These are phyloP conservation scores for Epichloe gansuensis DNA, from an alignment of 2,329 filamentous ascomycete genomes.

Conservation along the genomic window DNA sequence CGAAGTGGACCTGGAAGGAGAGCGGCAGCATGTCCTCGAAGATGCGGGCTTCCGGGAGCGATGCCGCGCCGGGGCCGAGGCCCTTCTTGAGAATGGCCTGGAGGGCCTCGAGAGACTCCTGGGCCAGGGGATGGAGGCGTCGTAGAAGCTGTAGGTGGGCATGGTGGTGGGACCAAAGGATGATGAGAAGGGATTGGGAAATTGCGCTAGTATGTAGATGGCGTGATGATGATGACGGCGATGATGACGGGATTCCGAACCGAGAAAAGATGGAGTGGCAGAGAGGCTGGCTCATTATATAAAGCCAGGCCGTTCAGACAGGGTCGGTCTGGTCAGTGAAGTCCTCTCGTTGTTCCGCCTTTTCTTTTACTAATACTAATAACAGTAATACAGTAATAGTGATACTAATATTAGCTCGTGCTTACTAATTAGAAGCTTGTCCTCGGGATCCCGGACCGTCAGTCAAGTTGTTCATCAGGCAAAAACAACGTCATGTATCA, in stretches of 20 bases:
- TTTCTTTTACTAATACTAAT: background rate
- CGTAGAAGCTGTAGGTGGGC: slow-evolving; percentile 29
- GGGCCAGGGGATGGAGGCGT: slow-evolving; percentile 22
- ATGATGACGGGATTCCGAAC: background rate
- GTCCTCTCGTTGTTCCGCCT: no score
- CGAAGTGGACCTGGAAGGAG: slow-evolving; percentile 26
- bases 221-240: background rate
- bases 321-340: no score
- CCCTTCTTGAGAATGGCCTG: slow-evolving; percentile 24
- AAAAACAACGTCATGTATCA: no score
- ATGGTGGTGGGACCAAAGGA: slow-evolving; percentile 14
- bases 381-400: background rate
- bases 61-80: slow-evolving; percentile 18
- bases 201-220: background rate
- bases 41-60: slow-evolving; percentile 22
- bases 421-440: slow-evolving; percentile 4
- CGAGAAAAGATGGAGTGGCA: no score
- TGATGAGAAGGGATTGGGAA: background rate
- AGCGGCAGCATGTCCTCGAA: slow-evolving; percentile 31
- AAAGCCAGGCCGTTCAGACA: no score
- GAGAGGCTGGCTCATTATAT: no score
- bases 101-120: slow-evolving; percentile 21
- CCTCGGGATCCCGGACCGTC: background rate
- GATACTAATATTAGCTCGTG: background rate
- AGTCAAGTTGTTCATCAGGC: no score